Base-by-base conservation (phyloP, 139 green algal genomes). In the Ettlia oleoabundans region DNA sequence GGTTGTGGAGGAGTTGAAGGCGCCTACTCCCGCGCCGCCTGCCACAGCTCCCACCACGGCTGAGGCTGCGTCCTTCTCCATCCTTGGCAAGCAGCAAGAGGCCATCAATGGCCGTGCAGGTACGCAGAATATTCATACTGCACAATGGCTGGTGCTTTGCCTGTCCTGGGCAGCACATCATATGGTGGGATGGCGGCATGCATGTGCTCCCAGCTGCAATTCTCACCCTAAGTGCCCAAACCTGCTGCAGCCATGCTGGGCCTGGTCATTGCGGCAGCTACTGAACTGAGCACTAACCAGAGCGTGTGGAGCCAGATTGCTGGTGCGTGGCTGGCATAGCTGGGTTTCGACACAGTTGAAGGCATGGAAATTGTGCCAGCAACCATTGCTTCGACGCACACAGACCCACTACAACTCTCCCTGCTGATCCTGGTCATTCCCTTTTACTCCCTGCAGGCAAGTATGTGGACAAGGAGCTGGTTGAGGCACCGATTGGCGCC, bases 281-380 rank as follows among this genome's bases (percentile, higher is more conserved):
- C 71, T 19, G 71, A 78, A 47, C 71, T 78, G 71, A 28, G 32
- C 71, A 66, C 41, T 35, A 21, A 38, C 18, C 71, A 78, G 71
- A 66, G 47, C 33, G 47, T 78, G 30, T 78, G 71, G 71, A 51
- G 32, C 47, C 71, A 78, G 70, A 63, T 77, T 63, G 70, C 70
- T 33, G 71, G 69, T 77, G 69, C 28, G 69, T 58, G 10, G 47
- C 47, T 58, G 47, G 47, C 15, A 13, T 0, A 2, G n/a, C 4
- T 18, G n/a, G 15, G 7, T 10, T 41, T 10, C 22, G 3, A 18
- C 10, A 13, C 64, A 7, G 8, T 33, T 28, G n/a, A n/a, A n/a
- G n/a, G n/a, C n/a, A n/a, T n/a, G n/a, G n/a, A n/a, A n/a, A n/a
- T n/a, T n/a, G n/a, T 71, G 64, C 30, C 35, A 43, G 30, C 28